Percentiles rank a stretch among this genome's conserved stretches.
These are phyloP conservation scores for Zygnema circumcarinatum DNA, from an alignment of 139 green algal genomes.

Conservation along the genomic window DNA sequence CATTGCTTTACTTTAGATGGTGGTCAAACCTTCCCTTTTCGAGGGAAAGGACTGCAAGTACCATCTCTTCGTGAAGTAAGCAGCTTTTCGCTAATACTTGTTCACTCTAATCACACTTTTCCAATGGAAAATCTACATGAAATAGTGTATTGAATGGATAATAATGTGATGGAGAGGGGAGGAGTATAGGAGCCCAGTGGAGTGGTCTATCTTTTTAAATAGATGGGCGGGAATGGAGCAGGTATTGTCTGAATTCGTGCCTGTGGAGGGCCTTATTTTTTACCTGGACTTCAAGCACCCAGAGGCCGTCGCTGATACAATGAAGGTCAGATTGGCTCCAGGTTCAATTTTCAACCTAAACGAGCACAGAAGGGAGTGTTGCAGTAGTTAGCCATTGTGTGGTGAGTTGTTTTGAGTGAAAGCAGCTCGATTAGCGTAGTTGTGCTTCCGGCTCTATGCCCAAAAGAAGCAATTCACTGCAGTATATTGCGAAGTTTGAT, in stretches of 20 bases:
- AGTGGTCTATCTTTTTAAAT: not conserved
- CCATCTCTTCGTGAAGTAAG: slow-evolving; percentile 36
- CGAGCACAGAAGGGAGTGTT: not conserved
- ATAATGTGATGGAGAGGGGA: too few relatives aligned
- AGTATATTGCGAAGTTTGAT: too few relatives aligned
- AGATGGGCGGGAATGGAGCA: not conserved
- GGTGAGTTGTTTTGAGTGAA: too few relatives aligned
- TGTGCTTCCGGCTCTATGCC: too few relatives aligned
- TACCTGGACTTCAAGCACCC: slow-evolving; percentile 45
- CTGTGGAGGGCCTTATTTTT: slow-evolving; percentile 23
- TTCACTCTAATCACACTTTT: not conserved
- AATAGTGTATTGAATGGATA: too few relatives aligned
- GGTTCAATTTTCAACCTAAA: not conserved
- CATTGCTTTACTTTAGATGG: slow-evolving; percentile 30
- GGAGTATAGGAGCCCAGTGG: too few relatives aligned
- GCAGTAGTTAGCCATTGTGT: not conserved
- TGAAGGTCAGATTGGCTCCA: slow-evolving; percentile 22
- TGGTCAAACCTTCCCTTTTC: slow-evolving; percentile 22
- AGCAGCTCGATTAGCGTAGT: too few relatives aligned
- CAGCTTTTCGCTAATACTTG: not conserved
- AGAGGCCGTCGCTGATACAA: slow-evolving; percentile 19
- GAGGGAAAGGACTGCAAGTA: slow-evolving; percentile 35
- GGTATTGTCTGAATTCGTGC: slow-evolving; percentile 16
- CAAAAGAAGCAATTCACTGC: too few relatives aligned
- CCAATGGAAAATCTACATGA: too few relatives aligned